Conservation (phyloP, 139 green algal species). For the Coelastrella sp. region DNA sequence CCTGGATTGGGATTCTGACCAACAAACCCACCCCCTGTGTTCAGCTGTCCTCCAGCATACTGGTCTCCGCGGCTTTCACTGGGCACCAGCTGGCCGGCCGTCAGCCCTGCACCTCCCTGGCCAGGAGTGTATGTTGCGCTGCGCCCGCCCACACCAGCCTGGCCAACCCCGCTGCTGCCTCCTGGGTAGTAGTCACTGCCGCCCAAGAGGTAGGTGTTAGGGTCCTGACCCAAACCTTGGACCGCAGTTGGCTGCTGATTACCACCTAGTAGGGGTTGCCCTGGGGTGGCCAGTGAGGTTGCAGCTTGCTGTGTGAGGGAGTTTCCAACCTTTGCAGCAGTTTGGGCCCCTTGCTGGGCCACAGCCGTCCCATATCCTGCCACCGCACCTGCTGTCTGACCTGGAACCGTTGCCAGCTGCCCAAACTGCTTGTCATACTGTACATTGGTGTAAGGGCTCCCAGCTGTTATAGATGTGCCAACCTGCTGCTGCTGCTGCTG, state of each 20-base stretch:
- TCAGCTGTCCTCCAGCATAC: not conserved
- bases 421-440: conserved; percentile 18
- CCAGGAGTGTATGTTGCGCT: not conserved
- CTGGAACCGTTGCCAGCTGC: not conserved
- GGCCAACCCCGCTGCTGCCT: not conserved
- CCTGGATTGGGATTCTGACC: conserved; percentile 25
- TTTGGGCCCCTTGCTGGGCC: not conserved
- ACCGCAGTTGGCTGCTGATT: conserved; percentile 17
- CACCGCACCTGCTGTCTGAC: conserved; percentile 6
- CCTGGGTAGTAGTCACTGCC: conserved; percentile 38
- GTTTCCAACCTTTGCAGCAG: too few species aligned
- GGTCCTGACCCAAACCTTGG: conserved; percentile 30
- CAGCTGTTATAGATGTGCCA: not conserved
- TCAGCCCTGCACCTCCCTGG: not conserved
- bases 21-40: not conserved
- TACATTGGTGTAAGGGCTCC: conserved; percentile 1
- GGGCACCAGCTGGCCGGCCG: not conserved
- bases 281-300: too few species aligned
- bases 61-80: not conserved
- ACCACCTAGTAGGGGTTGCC: conserved; percentile 16
- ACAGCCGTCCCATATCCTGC: conserved; percentile 7
- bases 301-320: not conserved
- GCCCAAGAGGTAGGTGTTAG: conserved; percentile 29
- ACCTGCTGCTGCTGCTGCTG: conserved; percentile 26
- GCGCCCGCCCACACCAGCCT: not conserved